phyloP scores from a whole-genome alignment of 805 yeast genomes.

The Yueomyces sinensis region DNA sequence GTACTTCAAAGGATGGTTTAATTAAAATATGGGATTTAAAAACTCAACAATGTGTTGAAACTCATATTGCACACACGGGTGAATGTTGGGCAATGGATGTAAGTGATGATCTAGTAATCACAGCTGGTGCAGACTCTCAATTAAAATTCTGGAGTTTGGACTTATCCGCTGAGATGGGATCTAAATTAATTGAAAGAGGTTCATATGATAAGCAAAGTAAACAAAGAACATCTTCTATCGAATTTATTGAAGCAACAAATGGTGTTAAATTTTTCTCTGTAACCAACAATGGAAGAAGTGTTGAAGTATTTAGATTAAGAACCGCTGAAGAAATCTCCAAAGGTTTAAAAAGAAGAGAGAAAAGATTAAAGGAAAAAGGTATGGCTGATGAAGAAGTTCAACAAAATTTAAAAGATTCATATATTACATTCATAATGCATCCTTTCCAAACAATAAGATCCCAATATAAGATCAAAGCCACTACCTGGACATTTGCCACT shows the following conservation, averaged over 20 bases:
- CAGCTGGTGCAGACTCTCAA: constrained; percentile 73
- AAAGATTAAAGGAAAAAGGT: constrained; percentile 66
- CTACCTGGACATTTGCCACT: constrained; percentile 45
- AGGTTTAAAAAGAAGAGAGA: constrained; percentile 64
- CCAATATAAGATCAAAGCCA: constrained; percentile 46
- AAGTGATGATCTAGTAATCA: constrained; percentile 36
- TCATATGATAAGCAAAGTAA: constrained; percentile 62
- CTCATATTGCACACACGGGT: constrained; percentile 85
- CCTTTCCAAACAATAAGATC: constrained; percentile 60
- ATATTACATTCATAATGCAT: constrained; percentile 45
- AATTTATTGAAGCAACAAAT: constrained; percentile 28
- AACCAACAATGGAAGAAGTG: constrained; percentile 68
- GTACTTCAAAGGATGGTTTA: constrained; percentile 80
- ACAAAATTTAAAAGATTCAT: constrained; percentile 33
- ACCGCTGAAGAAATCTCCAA: constrained; percentile 63
- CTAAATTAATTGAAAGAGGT: constrained; percentile 47
- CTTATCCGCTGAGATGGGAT: constrained; percentile 32
- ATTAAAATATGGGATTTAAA: constrained; percentile 89
- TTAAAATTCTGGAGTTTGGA: constrained; percentile 75
- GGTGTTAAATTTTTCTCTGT: constrained; percentile 37
- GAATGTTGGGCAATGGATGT: constrained; percentile 83
- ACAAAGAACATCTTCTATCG: constrained; percentile 49
- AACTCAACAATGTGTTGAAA: constrained; percentile 81
- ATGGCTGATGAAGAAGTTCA: constrained; percentile 44
- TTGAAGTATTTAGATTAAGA: constrained; percentile 71